Base-by-base conservation (phyloP, 139 green algal genomes). In the Tetratostichococcus sp. region DNA sequence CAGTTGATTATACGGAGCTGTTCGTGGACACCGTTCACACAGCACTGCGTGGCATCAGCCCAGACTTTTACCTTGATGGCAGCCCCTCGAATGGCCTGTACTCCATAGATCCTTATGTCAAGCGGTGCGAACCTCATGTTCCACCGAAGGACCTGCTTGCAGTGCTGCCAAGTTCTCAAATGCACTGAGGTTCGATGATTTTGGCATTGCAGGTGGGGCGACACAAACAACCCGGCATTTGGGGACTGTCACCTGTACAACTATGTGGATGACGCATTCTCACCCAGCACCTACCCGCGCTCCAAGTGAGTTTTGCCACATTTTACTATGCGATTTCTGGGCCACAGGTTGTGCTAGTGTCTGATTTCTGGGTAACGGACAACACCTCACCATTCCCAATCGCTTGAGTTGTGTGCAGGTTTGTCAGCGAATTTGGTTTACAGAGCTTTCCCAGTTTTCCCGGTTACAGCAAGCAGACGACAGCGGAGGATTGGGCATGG, bases 171-270 rank as follows among this genome's bases (percentile, higher is more conserved):
- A n/a, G n/a, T n/a, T n/a, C n/a, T n/a, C n/a, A n/a, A n/a, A n/a
- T n/a, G n/a, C n/a, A n/a, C n/a, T n/a, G n/a, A n/a, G n/a, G n/a
- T n/a, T n/a, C n/a, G n/a, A n/a, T n/a, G 67, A 17, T 39, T 35
- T 71, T 28, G n/a, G 23, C 32, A 31, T 28, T 72, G 75, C 79
- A 86, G 82, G 67, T 89, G 85, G 85, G 80, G 77, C 30, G 67
- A 87, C 42, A 77, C 84, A 0, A 59, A 42, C 0, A 35, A 82
- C 58, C 35, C 73, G 1, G 23, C n/a, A 0, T 85, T 80, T 31
- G 91, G 91, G 2, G 91, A 96, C 68, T 68, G 91, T 3, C 91
- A 96, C 75, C 93, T 81, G 57, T 96, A 96, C 77, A 77, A 91
- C 72, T 96, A 95, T 74, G 16, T 21, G 2, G 26, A 21, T 1